These are phyloP conservation scores for Paecilomyces sp. DNA, from an alignment of 2,329 filamentous ascomycete genomes.

Conservation along the genomic window DNA sequence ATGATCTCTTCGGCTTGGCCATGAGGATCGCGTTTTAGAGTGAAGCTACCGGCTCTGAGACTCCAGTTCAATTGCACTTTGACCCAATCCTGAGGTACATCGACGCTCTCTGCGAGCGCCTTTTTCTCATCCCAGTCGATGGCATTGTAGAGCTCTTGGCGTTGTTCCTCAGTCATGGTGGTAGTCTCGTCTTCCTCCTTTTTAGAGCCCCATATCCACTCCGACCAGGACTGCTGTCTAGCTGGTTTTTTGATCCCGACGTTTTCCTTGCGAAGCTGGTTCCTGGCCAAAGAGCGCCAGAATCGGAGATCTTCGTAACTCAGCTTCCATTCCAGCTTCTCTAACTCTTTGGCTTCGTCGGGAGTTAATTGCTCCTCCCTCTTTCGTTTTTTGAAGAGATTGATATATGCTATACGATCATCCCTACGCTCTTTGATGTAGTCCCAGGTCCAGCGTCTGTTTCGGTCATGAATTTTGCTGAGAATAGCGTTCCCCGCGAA, in stretches of 20 bases:
- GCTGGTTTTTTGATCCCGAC: conserved; percentile 69
- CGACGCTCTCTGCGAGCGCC: conserved; percentile 76
- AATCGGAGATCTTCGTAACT: conserved; percentile 94
- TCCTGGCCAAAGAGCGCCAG: conserved; percentile 90
- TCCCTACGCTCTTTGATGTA: conserved; percentile 91
- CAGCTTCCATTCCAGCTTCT: conserved; percentile 75
- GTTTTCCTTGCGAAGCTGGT: conserved; percentile 92
- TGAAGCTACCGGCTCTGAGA: conserved; percentile 94
- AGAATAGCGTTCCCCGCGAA: conserved; percentile 88
- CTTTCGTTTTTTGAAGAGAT: conserved; percentile 92
- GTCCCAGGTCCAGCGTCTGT: conserved; percentile 90
- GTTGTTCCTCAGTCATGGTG: conserved; percentile 89
- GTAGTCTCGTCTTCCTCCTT: conserved; percentile 67
- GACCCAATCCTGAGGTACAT: conserved; percentile 81
- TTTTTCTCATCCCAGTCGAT: conserved; percentile 99
- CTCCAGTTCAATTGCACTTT: conserved; percentile 90
- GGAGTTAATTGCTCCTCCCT: conserved; percentile 60
- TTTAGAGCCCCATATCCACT: conserved; percentile 87
- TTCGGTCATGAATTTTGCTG: conserved; percentile 89
- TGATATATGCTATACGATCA: conserved; percentile 80
- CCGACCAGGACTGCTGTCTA: conserved; percentile 76
- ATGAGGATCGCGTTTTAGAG: conserved; percentile 76
- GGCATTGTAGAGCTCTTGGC: conserved; percentile 91
- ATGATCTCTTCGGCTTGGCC: conserved; percentile 73
- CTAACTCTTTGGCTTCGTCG: conserved; percentile 65